Evolutionary conservation across 352 stramenopile species (phyloP).

Genomic region (Phytophthora pisi): DNA sequence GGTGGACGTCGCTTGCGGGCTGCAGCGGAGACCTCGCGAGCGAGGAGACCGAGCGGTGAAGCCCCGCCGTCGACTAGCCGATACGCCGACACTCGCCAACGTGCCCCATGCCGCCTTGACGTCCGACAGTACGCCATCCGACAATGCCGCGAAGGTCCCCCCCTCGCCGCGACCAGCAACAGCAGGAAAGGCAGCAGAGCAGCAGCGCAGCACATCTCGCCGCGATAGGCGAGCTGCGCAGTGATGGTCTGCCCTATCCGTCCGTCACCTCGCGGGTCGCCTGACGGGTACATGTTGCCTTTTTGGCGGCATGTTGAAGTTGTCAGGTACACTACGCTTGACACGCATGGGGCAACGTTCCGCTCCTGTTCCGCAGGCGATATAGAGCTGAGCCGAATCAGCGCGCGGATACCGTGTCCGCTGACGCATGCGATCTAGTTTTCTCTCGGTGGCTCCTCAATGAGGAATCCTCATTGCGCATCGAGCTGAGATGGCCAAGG

Average conservation of each 20-base stretch:
- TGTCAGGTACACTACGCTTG: slow-evolving; percentile 4
- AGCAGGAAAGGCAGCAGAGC: slow-evolving; percentile 18
- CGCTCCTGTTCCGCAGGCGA: slow-evolving; percentile 7
- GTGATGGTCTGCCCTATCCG: slow-evolving; percentile 18
- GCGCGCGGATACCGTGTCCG: neutral
- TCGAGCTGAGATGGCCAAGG: neutral
- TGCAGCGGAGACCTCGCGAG: slow-evolving; percentile 1
- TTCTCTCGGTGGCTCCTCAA: neutral
- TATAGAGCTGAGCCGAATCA: slow-evolving; percentile 16
- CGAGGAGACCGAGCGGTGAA: slow-evolving; percentile 6
- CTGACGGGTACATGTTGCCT: neutral
- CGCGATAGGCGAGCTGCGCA: slow-evolving; percentile 13
- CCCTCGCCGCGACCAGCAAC: slow-evolving; percentile 19
- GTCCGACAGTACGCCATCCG: slow-evolving; percentile 13
- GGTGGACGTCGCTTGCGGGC: neutral
- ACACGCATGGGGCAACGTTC: slow-evolving; percentile 10
- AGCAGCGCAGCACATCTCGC: slow-evolving; percentile 28
- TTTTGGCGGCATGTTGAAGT: slow-evolving; percentile 13
- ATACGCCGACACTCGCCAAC: slow-evolving; percentile 12
- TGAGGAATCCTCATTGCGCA: neutral
- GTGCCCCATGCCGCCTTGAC: slow-evolving; percentile 5
- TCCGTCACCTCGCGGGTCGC: slow-evolving; percentile 5
- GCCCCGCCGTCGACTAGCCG: slow-evolving; percentile 15
- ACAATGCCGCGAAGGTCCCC: slow-evolving; percentile 33
- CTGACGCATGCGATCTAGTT: neutral